Evolutionary conservation across 805 yeast species (phyloP), one percentile per base, ranked within the genome.

Genomic region (Kuraishia hungarica): DNA sequence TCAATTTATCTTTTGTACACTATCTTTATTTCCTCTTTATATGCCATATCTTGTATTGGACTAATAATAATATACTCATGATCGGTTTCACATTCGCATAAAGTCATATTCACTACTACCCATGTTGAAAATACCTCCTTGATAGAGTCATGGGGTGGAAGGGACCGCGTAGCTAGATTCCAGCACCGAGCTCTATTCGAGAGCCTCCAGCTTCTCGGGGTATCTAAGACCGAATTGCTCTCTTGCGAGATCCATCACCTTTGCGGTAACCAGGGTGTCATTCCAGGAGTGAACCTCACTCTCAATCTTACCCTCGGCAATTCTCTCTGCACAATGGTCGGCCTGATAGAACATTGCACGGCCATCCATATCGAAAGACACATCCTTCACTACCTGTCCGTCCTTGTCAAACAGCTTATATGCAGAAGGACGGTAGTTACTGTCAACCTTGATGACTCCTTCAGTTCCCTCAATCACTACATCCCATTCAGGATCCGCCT

Each of bases 281-380:
- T 64, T 71, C 62, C 70, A 69, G 1, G 82, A 66, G 2, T 64
- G 58, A 21, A 60, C 28, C 15, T 60, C 65, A 55, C 73, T 72
- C 58, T 73, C 73, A 8, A 64, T 61, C 52, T 66, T 67, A 2
- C 81, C 80, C 19, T 64, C 68, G 5, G 61, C 53, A 29, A 82
- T 65, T 54, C 76, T 79, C 52, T 69, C 63, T 2, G 81, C 84
- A 23, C 74, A 76, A 7, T 79, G 82, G 60, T 80, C 76, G 1
- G 84, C 84, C 64, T 82, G 85, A 63, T 75, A 76, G 58, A 75
- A 76, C 66, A 80, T 75, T 0, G 84, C 86, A 52, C 69, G 64
- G 51, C 70, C 64, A 23, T 68, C 64, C 52, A 71, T 72, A 24
- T 68, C 62, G 55, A 64, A 66, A 24, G 63, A 70, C 22, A 68